Percentiles rank a stretch among this genome's conserved stretches.
These are phyloP conservation scores for Scopulariopsis brevicaulis DNA, from an alignment of 2,329 filamentous ascomycete species.

Conservation along the genomic window DNA sequence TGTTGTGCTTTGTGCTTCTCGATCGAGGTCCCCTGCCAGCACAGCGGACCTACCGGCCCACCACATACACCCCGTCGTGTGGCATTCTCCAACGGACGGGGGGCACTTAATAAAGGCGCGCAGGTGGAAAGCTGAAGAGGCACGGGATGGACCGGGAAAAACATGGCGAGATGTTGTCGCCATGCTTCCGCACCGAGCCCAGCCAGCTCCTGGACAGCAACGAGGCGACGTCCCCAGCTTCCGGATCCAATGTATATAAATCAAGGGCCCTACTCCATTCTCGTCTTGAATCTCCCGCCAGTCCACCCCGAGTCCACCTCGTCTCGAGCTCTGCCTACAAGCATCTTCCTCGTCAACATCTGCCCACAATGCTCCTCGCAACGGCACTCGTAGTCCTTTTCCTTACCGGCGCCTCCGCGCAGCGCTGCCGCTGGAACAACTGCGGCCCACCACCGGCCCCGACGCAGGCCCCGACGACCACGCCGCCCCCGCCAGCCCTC, in stretches of 20 bases:
- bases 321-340: background rate
- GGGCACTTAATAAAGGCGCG: background rate
- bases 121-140: background rate
- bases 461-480: background rate
- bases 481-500: background rate
- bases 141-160: background rate
- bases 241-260: background rate
- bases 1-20: no score
- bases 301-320: background rate
- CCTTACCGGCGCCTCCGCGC: background rate
- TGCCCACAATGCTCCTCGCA: background rate
- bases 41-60: background rate
- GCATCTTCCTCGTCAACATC: background rate
- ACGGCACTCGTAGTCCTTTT: background rate
- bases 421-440: constrained; percentile 1
- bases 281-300: background rate
- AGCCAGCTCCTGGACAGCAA: background rate
- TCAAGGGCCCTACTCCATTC: background rate
- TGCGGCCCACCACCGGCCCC: background rate
- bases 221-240: background rate
- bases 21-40: no score
- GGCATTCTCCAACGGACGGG: background rate
- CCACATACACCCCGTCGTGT: no score
- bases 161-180: background rate
- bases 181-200: background rate